Evolutionary conservation across 805 yeast species (phyloP), one percentile per base, ranked within the genome.

Genomic region (Debaryomyces maramus): DNA sequence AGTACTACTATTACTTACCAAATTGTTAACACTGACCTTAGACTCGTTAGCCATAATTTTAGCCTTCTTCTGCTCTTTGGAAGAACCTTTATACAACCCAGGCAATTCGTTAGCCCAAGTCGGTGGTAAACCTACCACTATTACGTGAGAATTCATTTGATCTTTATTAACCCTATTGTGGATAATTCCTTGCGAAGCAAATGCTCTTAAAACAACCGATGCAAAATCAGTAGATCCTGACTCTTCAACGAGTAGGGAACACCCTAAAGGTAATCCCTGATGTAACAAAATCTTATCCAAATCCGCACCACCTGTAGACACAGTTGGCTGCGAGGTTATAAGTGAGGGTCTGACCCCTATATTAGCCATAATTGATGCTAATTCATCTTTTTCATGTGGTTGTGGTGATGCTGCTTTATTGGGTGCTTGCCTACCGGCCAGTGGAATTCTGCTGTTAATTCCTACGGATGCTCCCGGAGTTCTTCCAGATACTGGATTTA

Each of bases 171-270:
- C 41, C 48, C 89, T 66, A 51, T 74, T 81, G 45, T 85, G 91
- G 1, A 79, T 60, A 23, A 83, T 61, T 10, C 96, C 95, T 60
- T 87, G 95, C 1, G 95, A 73, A 1, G 86, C 81, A 65, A 82
- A 86, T 3, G 79, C 66, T 47, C 89, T 80, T 19, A 81, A 58
- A 26, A 91, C 48, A 8, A 87, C 81, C 5, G 88, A 75, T 5
- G 85, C 73, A 55, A 88, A 91, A 55, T 91, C 97, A 0, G 98
- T 91, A 5, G 91, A 83, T 0, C 95, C 93, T 11, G 78, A 75
- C 56, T 91, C 98, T 58, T 88, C 91, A 4, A 91, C 57, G 10
- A 90, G 58, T 27, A 89, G 55, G 5, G 85, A 73, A 8, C 72
- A 62, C 1, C 96, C 96, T 9, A 87, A 50, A 1, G 98, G 98